Evolutionary conservation across 495 filamentous ascomycete species (phyloP), one percentile per base, ranked within the genome.

Genomic region (Hyaloscypha hepaticicola): DNA sequence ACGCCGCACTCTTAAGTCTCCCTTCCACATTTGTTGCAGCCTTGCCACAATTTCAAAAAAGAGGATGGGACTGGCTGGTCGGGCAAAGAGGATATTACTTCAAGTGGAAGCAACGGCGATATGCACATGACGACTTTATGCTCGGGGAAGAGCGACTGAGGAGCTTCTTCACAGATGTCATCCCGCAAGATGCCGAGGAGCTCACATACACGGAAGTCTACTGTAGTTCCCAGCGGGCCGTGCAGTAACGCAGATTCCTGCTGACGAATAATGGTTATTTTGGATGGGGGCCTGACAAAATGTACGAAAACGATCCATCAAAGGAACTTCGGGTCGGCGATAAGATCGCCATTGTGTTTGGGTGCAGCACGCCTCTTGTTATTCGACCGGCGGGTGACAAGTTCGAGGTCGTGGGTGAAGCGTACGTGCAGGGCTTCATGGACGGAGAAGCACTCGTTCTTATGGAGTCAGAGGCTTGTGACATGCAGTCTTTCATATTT

Each of bases 391-490:
- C 6, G 5, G 55, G 29, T 14, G 27, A 33, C 5, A 5, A 3
- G 2, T 58, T 3, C 6, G 25, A 34, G 19, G 55, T 87, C 86
- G 62, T 74, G 75, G 27, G 74, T 76, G 55, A 70, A 75, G 53
- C 58, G 9, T 25, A 26, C 26, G 16, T 58, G 24, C 26, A 58
- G 7, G 55, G 55, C 3, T 33, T 58, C 25, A 58, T 58, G 55
- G 29, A 58, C 19, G 55, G 55, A 19, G 55, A 58, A 28, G n/a
- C n/a, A n/a, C n/a, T n/a, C n/a, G n/a, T n/a, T n/a, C n/a, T n/a
- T n/a, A n/a, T n/a, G n/a, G n/a, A n/a, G n/a, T n/a, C n/a, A n/a
- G n/a, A n/a, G n/a, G n/a, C n/a, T n/a, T n/a, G n/a, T n/a, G n/a
- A n/a, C n/a, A n/a, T n/a, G n/a, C n/a, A n/a, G n/a, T n/a, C n/a